phyloP scores from a whole-genome alignment of 306 rosid species.

The Acmispon strigosus region DNA sequence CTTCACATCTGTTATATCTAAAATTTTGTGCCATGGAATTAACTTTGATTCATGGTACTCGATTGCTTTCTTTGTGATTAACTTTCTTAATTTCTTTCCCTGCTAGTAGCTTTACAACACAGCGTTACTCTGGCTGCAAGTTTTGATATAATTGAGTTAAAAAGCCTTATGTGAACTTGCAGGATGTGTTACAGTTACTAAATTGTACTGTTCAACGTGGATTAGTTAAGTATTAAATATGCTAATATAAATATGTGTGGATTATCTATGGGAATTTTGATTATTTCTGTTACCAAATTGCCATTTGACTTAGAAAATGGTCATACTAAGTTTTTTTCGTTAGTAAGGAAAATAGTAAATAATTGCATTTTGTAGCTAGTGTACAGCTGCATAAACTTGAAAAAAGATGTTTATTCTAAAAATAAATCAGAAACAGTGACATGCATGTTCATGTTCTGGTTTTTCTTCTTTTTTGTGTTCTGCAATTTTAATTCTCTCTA shows the following conservation, averaged over 20 bases:
- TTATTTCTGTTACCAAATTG: neutral
- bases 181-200: neutral
- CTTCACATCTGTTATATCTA: neutral
- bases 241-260: neutral
- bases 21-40: neutral
- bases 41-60: constrained; percentile 1
- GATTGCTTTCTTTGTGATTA: neutral
- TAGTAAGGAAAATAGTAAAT: neutral
- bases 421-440: neutral
- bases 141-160: neutral
- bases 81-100: neutral
- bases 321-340: neutral
- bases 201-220: neutral
- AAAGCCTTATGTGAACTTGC: constrained; percentile 1
- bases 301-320: neutral
- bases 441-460: neutral
- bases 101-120: constrained; percentile 8
- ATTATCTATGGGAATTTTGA: neutral
- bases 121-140: constrained; percentile 4
- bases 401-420: neutral
- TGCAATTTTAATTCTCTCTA: neutral
- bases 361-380: neutral
- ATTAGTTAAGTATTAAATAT: neutral
- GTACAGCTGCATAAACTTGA: neutral
- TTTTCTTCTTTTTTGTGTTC: neutral